Percentiles rank a stretch among this genome's conserved stretches.
phyloP scores from a whole-genome alignment of 768 basidiomycete species.

The Sporobolomyces roseus region DNA sequence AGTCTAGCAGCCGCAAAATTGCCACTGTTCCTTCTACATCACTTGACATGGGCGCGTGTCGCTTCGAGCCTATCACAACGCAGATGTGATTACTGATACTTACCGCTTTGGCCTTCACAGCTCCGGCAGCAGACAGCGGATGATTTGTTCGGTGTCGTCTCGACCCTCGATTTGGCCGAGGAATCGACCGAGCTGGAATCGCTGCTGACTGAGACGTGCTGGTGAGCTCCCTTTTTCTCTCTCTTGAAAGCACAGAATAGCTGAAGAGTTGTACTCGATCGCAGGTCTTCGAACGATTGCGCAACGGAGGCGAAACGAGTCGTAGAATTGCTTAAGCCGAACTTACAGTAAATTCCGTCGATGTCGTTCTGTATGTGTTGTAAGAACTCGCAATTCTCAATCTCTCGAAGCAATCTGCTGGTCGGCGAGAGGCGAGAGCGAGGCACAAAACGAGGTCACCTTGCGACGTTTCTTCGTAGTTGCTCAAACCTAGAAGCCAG shows the following conservation, averaged over 20 bases:
- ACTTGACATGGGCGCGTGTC: slow-evolving; percentile 59
- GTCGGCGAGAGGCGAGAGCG: too few relatives aligned
- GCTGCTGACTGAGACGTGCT: slow-evolving; percentile 40
- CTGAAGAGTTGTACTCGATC: not conserved
- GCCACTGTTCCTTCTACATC: slow-evolving; percentile 65
- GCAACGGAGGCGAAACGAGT: slow-evolving; percentile 5
- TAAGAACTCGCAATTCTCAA: too few relatives aligned
- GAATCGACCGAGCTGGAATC: slow-evolving; percentile 50
- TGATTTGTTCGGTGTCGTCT: slow-evolving; percentile 19
- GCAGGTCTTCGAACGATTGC: slow-evolving; percentile 8
- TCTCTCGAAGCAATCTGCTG: too few relatives aligned
- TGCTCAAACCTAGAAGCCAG: too few relatives aligned
- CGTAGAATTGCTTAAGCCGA: not conserved
- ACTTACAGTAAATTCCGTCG: not conserved
- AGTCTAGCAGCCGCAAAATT: slow-evolving; percentile 54
- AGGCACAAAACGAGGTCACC: too few relatives aligned
- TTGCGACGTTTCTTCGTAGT: too few relatives aligned
- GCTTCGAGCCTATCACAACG: too few relatives aligned
- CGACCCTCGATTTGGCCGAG: not conserved
- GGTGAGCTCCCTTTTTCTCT: not conserved
- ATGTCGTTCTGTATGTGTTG: too few relatives aligned
- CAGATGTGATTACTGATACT: not conserved
- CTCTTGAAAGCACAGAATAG: not conserved
- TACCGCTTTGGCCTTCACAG: not conserved
- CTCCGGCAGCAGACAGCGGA: slow-evolving; percentile 31